phyloP scores from a whole-genome alignment of 192 early-diverging fungal species.

The Entophlyctis helioformis region DNA sequence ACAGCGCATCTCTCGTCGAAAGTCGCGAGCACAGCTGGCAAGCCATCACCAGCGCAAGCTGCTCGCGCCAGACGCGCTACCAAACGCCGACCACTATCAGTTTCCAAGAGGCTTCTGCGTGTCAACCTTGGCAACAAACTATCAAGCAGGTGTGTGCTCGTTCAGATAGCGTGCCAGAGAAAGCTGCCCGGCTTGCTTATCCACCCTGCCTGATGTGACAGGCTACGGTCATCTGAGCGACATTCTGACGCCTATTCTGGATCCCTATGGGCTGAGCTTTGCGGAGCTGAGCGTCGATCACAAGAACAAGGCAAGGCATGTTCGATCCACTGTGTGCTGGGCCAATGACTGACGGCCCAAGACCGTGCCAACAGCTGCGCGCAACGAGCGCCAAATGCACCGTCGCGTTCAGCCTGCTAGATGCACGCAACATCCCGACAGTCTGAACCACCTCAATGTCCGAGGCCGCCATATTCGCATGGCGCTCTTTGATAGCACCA shows the following conservation, averaged over 20 bases:
- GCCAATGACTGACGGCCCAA: not conserved
- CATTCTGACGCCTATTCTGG: slow-evolving; percentile 8
- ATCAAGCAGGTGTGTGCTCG: slow-evolving; percentile 3
- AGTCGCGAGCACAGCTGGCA: too few relatives aligned
- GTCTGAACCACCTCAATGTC: slow-evolving; percentile 8
- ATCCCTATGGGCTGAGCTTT: slow-evolving; percentile 11
- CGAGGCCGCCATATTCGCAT: slow-evolving; percentile 32
- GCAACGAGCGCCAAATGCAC: slow-evolving; percentile 26
- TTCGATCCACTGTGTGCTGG: not conserved
- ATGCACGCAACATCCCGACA: slow-evolving; percentile 18
- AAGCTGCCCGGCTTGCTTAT: too few relatives aligned
- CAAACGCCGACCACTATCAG: too few relatives aligned
- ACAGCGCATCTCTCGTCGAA: too few relatives aligned
- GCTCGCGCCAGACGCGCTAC: too few relatives aligned
- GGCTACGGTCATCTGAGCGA: slow-evolving; percentile 3
- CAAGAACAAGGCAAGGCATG: slow-evolving; percentile 13
- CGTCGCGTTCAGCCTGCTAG: slow-evolving; percentile 27
- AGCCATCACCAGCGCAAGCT: too few relatives aligned
- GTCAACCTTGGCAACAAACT: slow-evolving; percentile 9
- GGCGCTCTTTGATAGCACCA: slow-evolving; percentile 28
- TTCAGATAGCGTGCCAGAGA: too few relatives aligned
- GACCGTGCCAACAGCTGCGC: too few relatives aligned
- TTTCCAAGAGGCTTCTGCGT: slow-evolving; percentile 10
- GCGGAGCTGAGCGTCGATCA: slow-evolving; percentile 16
- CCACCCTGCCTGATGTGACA: too few relatives aligned